Base-by-base conservation (phyloP, 768 basidiomycete genomes). In the Xerocomellus dryophilus region DNA sequence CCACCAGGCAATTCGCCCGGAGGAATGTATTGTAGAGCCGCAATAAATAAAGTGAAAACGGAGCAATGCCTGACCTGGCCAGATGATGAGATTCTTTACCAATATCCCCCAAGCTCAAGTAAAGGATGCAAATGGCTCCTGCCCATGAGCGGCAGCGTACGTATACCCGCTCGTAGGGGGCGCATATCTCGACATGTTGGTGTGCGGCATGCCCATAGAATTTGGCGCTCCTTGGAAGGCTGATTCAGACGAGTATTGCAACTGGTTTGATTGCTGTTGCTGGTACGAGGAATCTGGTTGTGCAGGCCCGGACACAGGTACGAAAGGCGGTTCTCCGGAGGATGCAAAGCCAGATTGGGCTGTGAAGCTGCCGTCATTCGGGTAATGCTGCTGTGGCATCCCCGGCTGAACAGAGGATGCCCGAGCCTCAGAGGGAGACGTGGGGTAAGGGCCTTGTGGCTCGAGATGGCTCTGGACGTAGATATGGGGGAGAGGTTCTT, bases 121-220 rank as follows among this genome's bases (percentile, higher is more conserved):
- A 21, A 63, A 60, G 20, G 66, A 42, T 9, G 48, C 27, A 23
- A 56, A 71, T 27, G 60, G 58, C 23, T 64, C 67, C 47, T 68
- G 63, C 17, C 51, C 59, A 9, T 67, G 68, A 15, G 56, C 49
- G 4, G 70, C 31, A 5, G 58, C 20, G 11, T 59, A 68, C 4
- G 62, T 44, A n/a, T 60, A 71, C 11, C 65, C 66, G 27, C 44
- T 50, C 21, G 58, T 3, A 3, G 69, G 50, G 8, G 64, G 35
- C 14, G 45, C 49, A 23, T 68, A 68, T 15, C 58, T 44, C 36
- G 50, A 42, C 32, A 69, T 47, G 14, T 39, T 53, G 36, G 47
- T 3, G 40, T 62, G 66, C 4, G 53, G 35, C 3, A 65, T 32
- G 12, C 44, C 47, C 50, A 69, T 52, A 14, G 47, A 21, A n/a